phyloP scores from a whole-genome alignment of 345 rosid species.

The Eucalyptus tenuipes region DNA sequence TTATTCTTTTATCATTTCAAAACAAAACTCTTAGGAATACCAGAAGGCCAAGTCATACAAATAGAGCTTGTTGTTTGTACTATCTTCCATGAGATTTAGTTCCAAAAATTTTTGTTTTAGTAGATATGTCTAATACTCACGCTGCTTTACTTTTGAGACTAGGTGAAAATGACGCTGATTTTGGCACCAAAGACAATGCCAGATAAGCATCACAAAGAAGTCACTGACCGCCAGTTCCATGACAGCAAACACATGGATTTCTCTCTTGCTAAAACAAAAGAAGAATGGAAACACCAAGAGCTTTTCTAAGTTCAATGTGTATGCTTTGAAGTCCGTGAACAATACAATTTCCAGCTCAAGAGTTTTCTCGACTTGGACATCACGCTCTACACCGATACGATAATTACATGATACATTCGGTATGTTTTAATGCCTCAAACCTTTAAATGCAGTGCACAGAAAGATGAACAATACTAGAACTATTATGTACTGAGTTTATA shows the following conservation, averaged over 20 bases:
- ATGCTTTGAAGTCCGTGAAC: slow-evolving; percentile 51
- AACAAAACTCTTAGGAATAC: not conserved
- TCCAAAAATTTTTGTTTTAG: too few relatives aligned
- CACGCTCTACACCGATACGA: slow-evolving; percentile 58
- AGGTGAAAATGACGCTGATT: not conserved
- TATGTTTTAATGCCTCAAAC: slow-evolving; percentile 1
- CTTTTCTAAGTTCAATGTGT: slow-evolving; percentile 29
- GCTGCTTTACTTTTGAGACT: not conserved
- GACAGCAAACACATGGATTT: too few relatives aligned
- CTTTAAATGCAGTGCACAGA: not conserved
- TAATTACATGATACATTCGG: slow-evolving; percentile 92
- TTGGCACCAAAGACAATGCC: not conserved
- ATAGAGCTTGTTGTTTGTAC: not conserved
- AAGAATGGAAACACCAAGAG: too few relatives aligned
- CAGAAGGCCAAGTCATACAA: not conserved
- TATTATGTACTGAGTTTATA: not conserved
- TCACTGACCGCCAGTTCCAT: too few relatives aligned
- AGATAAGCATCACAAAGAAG: not conserved
- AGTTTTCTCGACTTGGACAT: slow-evolving; percentile 61
- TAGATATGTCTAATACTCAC: not conserved
- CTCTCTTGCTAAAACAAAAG: too few relatives aligned
- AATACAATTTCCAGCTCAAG: slow-evolving; percentile 51
- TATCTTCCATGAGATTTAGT: not conserved
- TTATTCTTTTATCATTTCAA: not conserved
- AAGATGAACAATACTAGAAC: not conserved